phyloP scores from a whole-genome alignment of 306 rosid genomes.

The Pachyrhizus erosus region DNA sequence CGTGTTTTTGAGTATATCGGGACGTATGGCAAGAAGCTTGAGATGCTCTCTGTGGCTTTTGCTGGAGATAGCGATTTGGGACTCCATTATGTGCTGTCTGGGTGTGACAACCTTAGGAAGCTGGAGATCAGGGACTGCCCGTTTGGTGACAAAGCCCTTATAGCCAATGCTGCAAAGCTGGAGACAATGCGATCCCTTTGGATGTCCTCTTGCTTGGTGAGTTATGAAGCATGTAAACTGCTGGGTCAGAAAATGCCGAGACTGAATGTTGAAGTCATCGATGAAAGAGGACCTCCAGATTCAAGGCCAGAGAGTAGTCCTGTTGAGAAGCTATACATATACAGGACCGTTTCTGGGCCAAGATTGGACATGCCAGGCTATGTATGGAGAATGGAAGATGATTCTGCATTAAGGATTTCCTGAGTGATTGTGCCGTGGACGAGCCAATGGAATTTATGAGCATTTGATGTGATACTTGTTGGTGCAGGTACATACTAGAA shows the following conservation, averaged over 20 bases:
- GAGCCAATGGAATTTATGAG: background rate
- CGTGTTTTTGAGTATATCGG: conserved; percentile 85
- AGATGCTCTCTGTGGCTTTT: conserved; percentile 97
- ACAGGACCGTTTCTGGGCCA: conserved; percentile 81
- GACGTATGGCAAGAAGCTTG: conserved; percentile 78
- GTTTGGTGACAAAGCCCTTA: conserved; percentile 96
- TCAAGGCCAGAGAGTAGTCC: conserved; percentile 76
- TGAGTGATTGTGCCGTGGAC: conserved; percentile 46
- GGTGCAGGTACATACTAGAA: conserved; percentile 59
- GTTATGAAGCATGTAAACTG: conserved; percentile 93
- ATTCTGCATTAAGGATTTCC: conserved; percentile 60
- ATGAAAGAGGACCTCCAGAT: conserved; percentile 90
- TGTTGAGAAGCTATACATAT: conserved; percentile 89
- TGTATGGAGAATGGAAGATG: conserved; percentile 80
- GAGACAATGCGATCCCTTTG: conserved; percentile 99
- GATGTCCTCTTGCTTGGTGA: conserved; percentile 98
- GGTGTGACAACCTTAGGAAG: conserved; percentile 94
- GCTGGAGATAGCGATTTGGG: conserved; percentile 96
- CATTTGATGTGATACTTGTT: conserved; percentile 35
- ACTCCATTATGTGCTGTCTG: conserved; percentile 88
- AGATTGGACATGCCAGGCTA: conserved; percentile 88
- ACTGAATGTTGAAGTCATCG: conserved; percentile 95
- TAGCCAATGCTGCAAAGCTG: conserved; percentile 99
- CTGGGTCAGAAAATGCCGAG: conserved; percentile 87
- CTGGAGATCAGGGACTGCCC: conserved; percentile 99